Evolutionary conservation across 2,329 filamentous ascomycete genomes (phyloP).

Genomic region (Albifimbria verrucaria): DNA sequence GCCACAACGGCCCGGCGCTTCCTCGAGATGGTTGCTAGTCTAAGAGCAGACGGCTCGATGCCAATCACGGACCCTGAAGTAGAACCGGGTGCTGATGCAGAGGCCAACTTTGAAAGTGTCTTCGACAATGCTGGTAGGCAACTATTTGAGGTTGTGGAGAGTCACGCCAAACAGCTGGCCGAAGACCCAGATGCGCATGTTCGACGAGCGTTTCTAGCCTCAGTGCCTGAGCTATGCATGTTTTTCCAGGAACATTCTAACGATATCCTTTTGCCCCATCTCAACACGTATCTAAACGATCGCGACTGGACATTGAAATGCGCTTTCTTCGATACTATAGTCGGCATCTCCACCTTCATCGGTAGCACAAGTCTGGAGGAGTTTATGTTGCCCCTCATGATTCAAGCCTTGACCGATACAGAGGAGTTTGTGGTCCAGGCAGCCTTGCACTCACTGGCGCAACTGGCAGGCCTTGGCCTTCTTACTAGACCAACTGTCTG

Average conservation of each 20-base stretch:
- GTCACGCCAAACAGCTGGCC: slow-evolving; percentile 83
- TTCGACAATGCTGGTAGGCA: slow-evolving; percentile 87
- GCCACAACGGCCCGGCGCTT: slow-evolving; percentile 83
- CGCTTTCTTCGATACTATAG: slow-evolving; percentile 92
- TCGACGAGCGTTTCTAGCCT: slow-evolving; percentile 84
- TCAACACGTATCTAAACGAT: slow-evolving; percentile 97
- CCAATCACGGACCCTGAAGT: slow-evolving; percentile 74
- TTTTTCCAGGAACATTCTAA: slow-evolving; percentile 94
- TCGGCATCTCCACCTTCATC: slow-evolving; percentile 87
- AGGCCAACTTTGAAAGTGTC: slow-evolving; percentile 72
- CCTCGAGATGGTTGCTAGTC: slow-evolving; percentile 84
- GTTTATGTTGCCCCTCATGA: slow-evolving; percentile 93
- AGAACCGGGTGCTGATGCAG: slow-evolving; percentile 65
- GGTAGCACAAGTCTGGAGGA: slow-evolving; percentile 88
- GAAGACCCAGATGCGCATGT: slow-evolving; percentile 85
- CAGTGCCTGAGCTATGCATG: slow-evolving; percentile 86
- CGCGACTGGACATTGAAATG: slow-evolving; percentile 95
- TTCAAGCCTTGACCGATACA: slow-evolving; percentile 87
- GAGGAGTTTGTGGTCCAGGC: slow-evolving; percentile 94
- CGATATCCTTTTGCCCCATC: slow-evolving; percentile 91
- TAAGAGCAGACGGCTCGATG: slow-evolving; percentile 79
- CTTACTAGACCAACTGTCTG: slow-evolving; percentile 81
- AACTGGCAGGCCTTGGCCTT: slow-evolving; percentile 83
- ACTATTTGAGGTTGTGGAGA: slow-evolving; percentile 79
- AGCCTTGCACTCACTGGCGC: slow-evolving; percentile 81